Evolutionary conservation across 352 stramenopile species (phyloP).

Genomic region (Globisporangium cederbergense): DNA sequence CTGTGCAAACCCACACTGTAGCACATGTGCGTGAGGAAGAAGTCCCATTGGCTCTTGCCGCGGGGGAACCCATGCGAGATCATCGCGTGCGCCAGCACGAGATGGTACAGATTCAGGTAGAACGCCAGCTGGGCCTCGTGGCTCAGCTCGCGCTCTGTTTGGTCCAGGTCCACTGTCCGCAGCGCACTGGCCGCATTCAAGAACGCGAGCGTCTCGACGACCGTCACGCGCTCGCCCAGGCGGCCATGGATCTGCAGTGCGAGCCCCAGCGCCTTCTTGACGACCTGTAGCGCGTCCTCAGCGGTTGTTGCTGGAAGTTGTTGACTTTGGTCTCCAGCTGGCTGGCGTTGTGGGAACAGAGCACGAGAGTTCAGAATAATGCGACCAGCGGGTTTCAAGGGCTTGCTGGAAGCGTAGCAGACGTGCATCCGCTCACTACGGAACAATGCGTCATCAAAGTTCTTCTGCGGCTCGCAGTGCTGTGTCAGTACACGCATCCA

Average conservation of each 20-base stretch:
- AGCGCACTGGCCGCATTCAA: constrained; percentile 63
- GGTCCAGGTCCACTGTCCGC: constrained; percentile 47
- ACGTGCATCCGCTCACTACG: constrained; percentile 15
- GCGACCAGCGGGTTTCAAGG: constrained; percentile 45
- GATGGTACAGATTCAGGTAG: constrained; percentile 80
- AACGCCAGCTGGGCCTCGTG: constrained; percentile 74
- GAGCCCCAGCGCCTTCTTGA: constrained; percentile 20
- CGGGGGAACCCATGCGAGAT: constrained; percentile 62
- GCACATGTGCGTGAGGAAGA: constrained; percentile 56
- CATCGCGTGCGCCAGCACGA: constrained; percentile 73
- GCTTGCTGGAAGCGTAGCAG: constrained; percentile 25
- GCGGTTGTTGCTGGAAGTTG: background rate
- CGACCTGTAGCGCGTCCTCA: constrained; percentile 29
- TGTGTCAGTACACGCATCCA: constrained; percentile 66
- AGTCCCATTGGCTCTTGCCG: constrained; percentile 49
- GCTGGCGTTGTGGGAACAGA: constrained; percentile 39
- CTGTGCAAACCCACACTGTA: constrained; percentile 46
- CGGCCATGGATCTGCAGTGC: constrained; percentile 32
- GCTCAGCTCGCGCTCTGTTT: constrained; percentile 30
- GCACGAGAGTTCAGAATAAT: constrained; percentile 60
- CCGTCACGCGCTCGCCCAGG: constrained; percentile 31
- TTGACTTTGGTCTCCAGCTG: background rate
- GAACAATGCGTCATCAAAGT: constrained; percentile 35
- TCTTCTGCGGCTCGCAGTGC: constrained; percentile 43
- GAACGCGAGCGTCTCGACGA: constrained; percentile 59